Base-by-base conservation (phyloP, 2,329 filamentous ascomycete species). In the Escovopsis weberi region DNA sequence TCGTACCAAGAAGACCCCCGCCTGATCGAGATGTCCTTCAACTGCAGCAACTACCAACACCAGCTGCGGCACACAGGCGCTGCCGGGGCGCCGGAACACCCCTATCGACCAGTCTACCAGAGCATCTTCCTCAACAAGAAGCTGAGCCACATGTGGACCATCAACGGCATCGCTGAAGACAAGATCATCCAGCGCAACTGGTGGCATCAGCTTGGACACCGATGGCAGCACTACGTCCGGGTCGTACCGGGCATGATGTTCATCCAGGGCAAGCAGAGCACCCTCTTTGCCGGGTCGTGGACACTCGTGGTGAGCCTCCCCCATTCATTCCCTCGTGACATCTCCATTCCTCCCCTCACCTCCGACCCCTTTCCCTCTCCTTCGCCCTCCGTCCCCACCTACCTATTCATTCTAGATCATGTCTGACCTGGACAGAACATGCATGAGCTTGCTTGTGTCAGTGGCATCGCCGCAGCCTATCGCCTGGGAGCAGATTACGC, bases 11-110 rank as follows among this genome's bases (percentile, higher is more conserved):
- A 68, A 12, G 70, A 79, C 50, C 65, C 67, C 1, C 70, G 63
- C 2, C 73, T 76, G 52, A 70, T 81, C 7, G 76, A 80, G 55
- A 80, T 80, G 77, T 80, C 73, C 44, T 86, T 85, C 59, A 80
- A 86, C 57, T 82, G 78, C 61, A 80, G 77, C 33, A 82, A 84
- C 55, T 85, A 85, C 59, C 81, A 86, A 55, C 70, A 78, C 37
- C 81, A 85, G 54, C 81, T 86, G 48, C 75, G 75, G 1, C 56
- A 57, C 18, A 54, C 55, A 1, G 54, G 53, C 15, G 39, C 46
- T 10, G 33, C 50, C 1, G 40, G 45, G 9, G 33, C 50, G 2
- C 35, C 52, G 0, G 45, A 44, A 5, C 45, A 47, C 1, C 41
- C 34, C 4, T 68, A 74, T 26, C 66, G 73, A 41, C 79, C 83